Base-by-base conservation (phyloP, 2,329 filamentous ascomycete genomes). In the Albifimbria verrucaria region DNA sequence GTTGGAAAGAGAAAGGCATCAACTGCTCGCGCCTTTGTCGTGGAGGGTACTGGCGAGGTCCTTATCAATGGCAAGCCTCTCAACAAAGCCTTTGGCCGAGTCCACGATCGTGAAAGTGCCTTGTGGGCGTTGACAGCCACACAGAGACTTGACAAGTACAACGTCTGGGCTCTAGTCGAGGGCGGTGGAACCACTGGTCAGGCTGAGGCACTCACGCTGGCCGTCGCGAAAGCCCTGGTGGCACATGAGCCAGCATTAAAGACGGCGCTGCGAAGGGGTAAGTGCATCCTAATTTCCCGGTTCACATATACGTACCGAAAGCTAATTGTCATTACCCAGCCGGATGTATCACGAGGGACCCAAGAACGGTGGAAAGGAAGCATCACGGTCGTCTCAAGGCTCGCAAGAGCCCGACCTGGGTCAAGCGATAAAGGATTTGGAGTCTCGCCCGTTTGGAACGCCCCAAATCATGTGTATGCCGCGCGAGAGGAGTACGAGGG, bases 341-440 rank as follows among this genome's bases (percentile, higher is more conserved):
- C 69, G 95, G 95, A 58, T 92, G 89, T 72, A 83, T 99, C 59
- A 95, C 92, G 50, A 88, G 93, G 67, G 93, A 99, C 77, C 83
- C 87, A 53, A 91, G 93, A 76, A 86, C 81, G 67, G 95, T 99
- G 62, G 94, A 99, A 77, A 93, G 94, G 72, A 99, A 99, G 87
- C 97, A 99, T 83, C 85, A 91, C 53, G 95, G 94, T 62, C 90
- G 91, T 67, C 74, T 96, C 76, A 99, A 99, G 82, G 93, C 94
- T 54, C 89, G 94, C 75, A 99, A 99, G 86, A 95, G 89, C 85
- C 93, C 93, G 55, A 83, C 94, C 65, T 99, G 95, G 94, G 92
- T 97, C 81, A 97, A 97, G 85, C 76, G 82, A 76, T 85, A 79
- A 68, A n/a, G n/a, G n/a, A n/a, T n/a, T n/a, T n/a, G n/a, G n/a